Conservation (phyloP, 495 filamentous ascomycete genomes). For the Apiosordaria backusii region DNA sequence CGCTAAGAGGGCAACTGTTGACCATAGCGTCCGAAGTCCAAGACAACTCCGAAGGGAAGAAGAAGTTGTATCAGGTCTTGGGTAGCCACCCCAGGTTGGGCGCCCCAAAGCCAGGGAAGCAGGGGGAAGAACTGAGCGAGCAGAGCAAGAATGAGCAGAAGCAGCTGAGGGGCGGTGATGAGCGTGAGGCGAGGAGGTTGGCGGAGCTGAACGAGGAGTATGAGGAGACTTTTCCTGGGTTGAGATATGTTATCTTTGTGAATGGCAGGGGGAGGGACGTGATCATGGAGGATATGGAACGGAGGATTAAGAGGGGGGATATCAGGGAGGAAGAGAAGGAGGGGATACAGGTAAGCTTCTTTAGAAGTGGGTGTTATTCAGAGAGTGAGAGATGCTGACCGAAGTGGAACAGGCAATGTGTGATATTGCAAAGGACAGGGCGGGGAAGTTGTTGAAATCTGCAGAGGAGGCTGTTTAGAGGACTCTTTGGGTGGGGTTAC, state of each 20-base stretch:
- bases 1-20: constrained; percentile 53
- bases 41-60: constrained; percentile 8
- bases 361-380: background rate
- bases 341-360: constrained; percentile 64
- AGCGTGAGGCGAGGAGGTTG: constrained; percentile 56
- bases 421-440: constrained; percentile 48
- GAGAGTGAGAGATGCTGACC: background rate
- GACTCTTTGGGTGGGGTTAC: background rate
- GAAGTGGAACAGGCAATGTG: constrained; percentile 42
- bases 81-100: constrained; percentile 88
- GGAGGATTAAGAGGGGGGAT: constrained; percentile 68
- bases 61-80: constrained; percentile 59
- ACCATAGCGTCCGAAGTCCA: constrained; percentile 34
- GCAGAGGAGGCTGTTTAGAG: constrained; percentile 17
- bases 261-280: constrained; percentile 69
- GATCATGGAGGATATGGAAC: constrained; percentile 83
- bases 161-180: constrained; percentile 49
- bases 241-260: constrained; percentile 92
- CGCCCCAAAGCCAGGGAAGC: constrained; percentile 51
- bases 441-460: constrained; percentile 38
- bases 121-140: constrained; percentile 50
- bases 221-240: constrained; percentile 74
- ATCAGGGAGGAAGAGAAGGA: constrained; percentile 63
- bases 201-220: constrained; percentile 72
- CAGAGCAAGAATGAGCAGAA: constrained; percentile 78